Evolutionary conservation across 176 grass and related monocot species (phyloP), one percentile per base, ranked within the genome.

Genomic region (Areca catechu): DNA sequence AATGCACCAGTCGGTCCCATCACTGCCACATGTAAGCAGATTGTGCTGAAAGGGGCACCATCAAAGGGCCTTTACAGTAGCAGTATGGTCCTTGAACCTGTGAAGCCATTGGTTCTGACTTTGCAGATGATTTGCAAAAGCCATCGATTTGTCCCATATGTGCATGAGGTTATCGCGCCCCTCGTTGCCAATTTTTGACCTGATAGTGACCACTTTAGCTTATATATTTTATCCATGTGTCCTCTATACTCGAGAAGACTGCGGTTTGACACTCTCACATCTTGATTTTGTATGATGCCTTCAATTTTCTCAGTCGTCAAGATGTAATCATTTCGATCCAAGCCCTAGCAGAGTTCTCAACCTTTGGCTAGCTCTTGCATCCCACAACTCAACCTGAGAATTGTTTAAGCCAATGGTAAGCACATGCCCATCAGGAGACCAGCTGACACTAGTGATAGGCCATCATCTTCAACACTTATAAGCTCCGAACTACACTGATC

Each of bases 21-120:
- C 61, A 16, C 61, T 43, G 5, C 61, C 30, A 16, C 43, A 63
- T 3, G 19, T 43, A 16, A 63, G 61, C 3, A 63, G 20, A 63
- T 63, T 63, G 37, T 29, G 21, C 12, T 50, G 61, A 19, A 63
- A 63, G 0, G 61, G 61, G 43, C 61, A 63, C 61, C 61, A 63
- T 15, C 43, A 19, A 3, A 63, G 61, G 18, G 61, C 61, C 49
- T 63, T 49, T 2, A 63, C 20, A 20, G 59, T 18, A 9, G 59
- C 25, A n/a, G 17, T 47, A 18, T 47, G 59, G 17, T 61, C 59
- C 1, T 21, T 22, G 19, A 63, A 49, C 14, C 61, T 20, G 20
- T 63, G 61, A 20, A 63, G 37, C 61, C 61, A 63, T 34, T 21
- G 61, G 9, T 48, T 63, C 49, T 50, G 61, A 21, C 20, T 43